Conservation (phyloP, 2,329 filamentous ascomycete genomes). For the Penicillium sp. region DNA sequence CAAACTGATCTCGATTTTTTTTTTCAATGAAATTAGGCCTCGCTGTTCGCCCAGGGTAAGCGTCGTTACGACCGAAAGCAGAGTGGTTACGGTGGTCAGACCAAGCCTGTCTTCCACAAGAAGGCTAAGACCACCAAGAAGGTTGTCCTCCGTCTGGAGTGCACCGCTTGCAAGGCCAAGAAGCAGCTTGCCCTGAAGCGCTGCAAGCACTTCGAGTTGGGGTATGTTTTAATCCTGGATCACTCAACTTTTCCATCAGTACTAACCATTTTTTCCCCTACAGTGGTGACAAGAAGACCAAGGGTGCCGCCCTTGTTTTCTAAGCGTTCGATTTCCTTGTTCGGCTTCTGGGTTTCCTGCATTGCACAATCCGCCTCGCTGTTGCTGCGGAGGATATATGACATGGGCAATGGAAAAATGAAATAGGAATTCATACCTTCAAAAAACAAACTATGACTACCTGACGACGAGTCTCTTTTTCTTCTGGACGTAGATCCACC, state of each 20-base stretch:
- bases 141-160: conserved; percentile 97
- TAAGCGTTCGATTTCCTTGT: conserved; percentile 63
- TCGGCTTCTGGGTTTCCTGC: conserved; percentile 44
- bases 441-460: conserved; percentile 39
- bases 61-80: conserved; percentile 99
- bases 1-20: not conserved
- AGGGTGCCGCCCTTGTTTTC: conserved; percentile 99
- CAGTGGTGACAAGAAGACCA: conserved; percentile 99
- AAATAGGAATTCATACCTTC: conserved; percentile 43
- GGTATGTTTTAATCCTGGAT: conserved; percentile 61
- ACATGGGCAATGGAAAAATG: conserved; percentile 45
- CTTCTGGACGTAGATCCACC: conserved; percentile 9
- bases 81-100: conserved; percentile 99
- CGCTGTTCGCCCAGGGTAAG: conserved; percentile 97
- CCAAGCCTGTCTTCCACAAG: conserved; percentile 99
- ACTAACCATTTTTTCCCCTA: conserved; percentile 45
- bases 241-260: not conserved
- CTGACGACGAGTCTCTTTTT: conserved; percentile 31
- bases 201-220: conserved; percentile 99
- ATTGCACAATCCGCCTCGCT: conserved; percentile 38
- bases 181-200: conserved; percentile 97
- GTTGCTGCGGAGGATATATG: conserved; percentile 38
- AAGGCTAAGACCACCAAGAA: conserved; percentile 99
- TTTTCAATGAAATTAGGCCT: conserved; percentile 59
- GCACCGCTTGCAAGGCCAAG: conserved; percentile 97